Base-by-base conservation (phyloP, 2,329 filamentous ascomycete genomes). In the Emericellopsis atlantica region DNA sequence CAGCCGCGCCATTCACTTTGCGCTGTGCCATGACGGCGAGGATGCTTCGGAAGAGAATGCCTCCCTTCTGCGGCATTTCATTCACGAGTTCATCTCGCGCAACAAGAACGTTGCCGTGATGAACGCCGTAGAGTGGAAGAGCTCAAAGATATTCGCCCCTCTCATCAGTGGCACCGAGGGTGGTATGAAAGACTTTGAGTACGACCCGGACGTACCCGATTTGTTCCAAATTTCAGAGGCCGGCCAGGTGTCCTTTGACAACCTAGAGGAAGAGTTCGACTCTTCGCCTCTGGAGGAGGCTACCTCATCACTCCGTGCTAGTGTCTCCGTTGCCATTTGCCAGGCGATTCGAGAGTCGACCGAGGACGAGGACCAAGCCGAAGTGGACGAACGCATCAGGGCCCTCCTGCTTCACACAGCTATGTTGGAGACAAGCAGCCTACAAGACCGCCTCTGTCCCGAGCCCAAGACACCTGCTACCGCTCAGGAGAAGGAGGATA, bases 11-110 rank as follows among this genome's bases (percentile, higher is more conserved):
- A 62, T 78, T 4, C 79, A 83, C 51, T 84, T 87, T 48, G 59
- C 86, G 40, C 72, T 88, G 63, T 75, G 72, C 40, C 79, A 84
- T 47, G 78, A 85, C 53, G 81, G 79, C 6, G 43, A 45, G n/a
- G 43, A 15, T 50, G 58, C 37, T 45, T 26, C 45, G n/a, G 38
- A 32, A 10, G 12, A 12, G 4, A 38, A 33, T 24, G 43, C 24
- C 52, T 16, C 32, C 14, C 16, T 22, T 18, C 34, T 40, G 15
- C 26, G 26, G 16, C 32, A 56, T 5, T 64, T 77, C 51, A 75
- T 82, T 32, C 65, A 69, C 42, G 66, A 61, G 43, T 70, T 83
- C 44, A 65, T 77, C 40, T 53, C 52, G 0, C 58, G 61, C n/a
- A 72, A 74, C 1, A 76, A 72, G 52, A 81, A 76, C 49, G 64